phyloP scores from a whole-genome alignment of 257 asterid species.

The Mentha longifolia region DNA sequence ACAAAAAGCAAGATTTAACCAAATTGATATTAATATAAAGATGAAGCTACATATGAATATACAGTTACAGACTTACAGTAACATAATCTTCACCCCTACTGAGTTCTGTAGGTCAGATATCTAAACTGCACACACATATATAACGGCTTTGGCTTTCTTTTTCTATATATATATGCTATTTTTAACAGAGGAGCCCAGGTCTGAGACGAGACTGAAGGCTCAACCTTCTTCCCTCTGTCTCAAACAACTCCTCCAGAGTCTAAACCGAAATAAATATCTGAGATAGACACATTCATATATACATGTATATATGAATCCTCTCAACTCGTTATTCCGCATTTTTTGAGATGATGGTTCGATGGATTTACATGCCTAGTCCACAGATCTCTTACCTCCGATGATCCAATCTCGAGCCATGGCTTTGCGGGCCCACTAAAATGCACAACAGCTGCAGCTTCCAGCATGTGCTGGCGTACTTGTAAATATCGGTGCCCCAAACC shows the following conservation, averaged over 20 bases:
- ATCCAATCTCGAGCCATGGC: conserved; percentile 83
- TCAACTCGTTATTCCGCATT: conserved; percentile 62
- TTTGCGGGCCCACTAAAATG: conserved; percentile 95
- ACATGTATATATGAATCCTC: neutral
- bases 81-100: conserved; percentile 7
- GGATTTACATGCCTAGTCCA: conserved; percentile 75
- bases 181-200: conserved; percentile 40
- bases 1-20: no score
- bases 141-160: conserved; percentile 38
- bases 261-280: conserved; percentile 31
- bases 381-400: conserved; percentile 56
- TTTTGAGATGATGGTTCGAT: conserved; percentile 56
- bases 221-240: conserved; percentile 87
- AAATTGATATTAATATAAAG: no score
- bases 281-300: conserved; percentile 14
- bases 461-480: conserved; percentile 28
- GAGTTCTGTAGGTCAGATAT: conserved; percentile 31
- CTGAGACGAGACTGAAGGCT: conserved; percentile 80
- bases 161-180: conserved; percentile 24
- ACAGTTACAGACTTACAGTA: conserved; percentile 22
- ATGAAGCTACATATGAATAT: neutral
- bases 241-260: conserved; percentile 45
- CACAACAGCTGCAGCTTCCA: conserved; percentile 66
- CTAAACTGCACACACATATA: conserved; percentile 30
- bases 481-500: conserved; percentile 65